Percentiles rank a stretch among this genome's conserved stretches.
Evolutionary conservation across 805 yeast genomes (phyloP).

Genomic region (Hanseniaspora singularis): DNA sequence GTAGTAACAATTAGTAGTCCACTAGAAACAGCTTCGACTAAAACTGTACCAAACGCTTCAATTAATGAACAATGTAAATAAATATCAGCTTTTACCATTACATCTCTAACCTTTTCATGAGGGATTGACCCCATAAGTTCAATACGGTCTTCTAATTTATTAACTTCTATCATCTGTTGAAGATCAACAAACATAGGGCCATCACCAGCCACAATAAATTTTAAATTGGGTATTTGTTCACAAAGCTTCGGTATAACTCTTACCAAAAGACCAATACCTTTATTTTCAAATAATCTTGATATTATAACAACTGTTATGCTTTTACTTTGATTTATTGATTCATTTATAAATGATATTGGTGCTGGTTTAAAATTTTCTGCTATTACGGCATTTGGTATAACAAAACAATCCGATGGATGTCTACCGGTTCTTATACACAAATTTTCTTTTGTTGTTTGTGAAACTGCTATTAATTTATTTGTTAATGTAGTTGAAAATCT

Average conservation of each 20-base stretch:
- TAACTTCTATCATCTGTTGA: constrained; percentile 86
- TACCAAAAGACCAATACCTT: constrained; percentile 82
- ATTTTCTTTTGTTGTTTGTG: constrained; percentile 92
- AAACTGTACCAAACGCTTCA: constrained; percentile 94
- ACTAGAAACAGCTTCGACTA: constrained; percentile 96
- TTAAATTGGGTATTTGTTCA: constrained; percentile 44
- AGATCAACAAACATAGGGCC: constrained; percentile 91
- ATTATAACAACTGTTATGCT: constrained; percentile 78
- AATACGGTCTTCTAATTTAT: constrained; percentile 77
- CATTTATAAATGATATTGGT: not conserved
- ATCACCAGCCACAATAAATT: constrained; percentile 85
- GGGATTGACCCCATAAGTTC: constrained; percentile 73
- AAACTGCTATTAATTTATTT: constrained; percentile 91
- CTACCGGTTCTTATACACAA: constrained; percentile 78
- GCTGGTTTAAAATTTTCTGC: constrained; percentile 63
- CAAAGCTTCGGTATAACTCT: constrained; percentile 82
- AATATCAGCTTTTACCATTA: constrained; percentile 87
- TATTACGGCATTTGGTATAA: constrained; percentile 92
- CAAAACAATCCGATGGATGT: constrained; percentile 68
- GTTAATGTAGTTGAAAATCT: constrained; percentile 75
- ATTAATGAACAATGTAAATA: constrained; percentile 88
- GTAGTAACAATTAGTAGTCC: constrained; percentile 90
- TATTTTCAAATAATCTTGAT: constrained; percentile 84
- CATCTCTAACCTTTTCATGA: constrained; percentile 86
- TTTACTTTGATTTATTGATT: constrained; percentile 18